phyloP scores from a whole-genome alignment of 73 alveolate species.

The Uronychia setigera region DNA sequence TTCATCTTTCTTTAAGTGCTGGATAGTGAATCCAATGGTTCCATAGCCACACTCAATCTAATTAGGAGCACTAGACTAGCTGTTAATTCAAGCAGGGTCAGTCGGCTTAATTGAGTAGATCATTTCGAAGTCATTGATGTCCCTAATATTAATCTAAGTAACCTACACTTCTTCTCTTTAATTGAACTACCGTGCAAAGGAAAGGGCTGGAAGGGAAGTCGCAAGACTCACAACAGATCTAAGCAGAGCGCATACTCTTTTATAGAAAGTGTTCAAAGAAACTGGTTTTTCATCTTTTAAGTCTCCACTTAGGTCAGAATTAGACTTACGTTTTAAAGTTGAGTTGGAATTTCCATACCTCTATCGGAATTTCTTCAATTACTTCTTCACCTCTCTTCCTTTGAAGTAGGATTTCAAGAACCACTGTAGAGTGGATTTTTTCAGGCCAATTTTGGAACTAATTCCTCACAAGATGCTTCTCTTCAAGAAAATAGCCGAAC shows the following conservation, averaged over 20 bases:
- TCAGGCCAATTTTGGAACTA: neutral
- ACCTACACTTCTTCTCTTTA: too few relatives aligned
- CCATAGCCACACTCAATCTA: neutral
- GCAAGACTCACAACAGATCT: neutral
- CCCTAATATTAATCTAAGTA: too few relatives aligned
- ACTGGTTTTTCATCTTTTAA: neutral
- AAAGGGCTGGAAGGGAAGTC: neutral
- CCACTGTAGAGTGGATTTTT: neutral
- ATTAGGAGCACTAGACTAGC: neutral
- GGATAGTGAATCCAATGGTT: neutral
- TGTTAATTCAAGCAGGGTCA: too few relatives aligned
- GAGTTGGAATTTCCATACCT: neutral
- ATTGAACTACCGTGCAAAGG: neutral
- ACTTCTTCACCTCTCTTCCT: neutral
- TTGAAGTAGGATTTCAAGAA: neutral
- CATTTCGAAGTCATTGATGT: too few relatives aligned
- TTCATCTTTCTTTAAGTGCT: neutral
- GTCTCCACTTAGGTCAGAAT: neutral
- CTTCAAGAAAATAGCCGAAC: neutral
- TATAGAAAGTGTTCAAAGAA: neutral
- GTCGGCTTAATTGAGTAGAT: too few relatives aligned
- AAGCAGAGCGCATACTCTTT: neutral
- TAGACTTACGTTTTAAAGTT: neutral
- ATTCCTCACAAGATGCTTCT: neutral
- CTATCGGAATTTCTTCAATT: neutral